Conservation (phyloP, 768 basidiomycete genomes). For the Mycena vitilis region DNA sequence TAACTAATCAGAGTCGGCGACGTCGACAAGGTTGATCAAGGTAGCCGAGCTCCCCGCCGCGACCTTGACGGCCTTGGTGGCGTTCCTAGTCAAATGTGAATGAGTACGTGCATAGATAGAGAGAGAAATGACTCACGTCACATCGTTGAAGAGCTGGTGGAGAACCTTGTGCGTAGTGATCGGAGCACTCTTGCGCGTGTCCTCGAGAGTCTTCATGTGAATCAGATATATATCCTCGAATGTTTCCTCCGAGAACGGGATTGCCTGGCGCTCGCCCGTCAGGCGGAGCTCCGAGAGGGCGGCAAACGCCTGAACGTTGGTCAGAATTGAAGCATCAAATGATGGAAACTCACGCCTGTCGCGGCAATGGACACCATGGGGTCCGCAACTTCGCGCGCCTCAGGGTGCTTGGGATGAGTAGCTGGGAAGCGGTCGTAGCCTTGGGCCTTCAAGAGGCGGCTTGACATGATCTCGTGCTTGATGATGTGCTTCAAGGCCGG, state of each 20-base stretch:
- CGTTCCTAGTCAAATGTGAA: too few species aligned
- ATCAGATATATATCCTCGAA: slow-evolving; percentile 16
- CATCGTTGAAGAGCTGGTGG: slow-evolving; percentile 12
- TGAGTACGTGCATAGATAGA: too few species aligned
- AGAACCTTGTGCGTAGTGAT: slow-evolving; percentile 1
- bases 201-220: slow-evolving; percentile 5
- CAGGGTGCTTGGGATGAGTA: neutral
- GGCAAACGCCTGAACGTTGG: slow-evolving; percentile 13
- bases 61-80: too few species aligned
- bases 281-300: slow-evolving; percentile 8
- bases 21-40: too few species aligned
- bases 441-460: neutral
- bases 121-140: slow-evolving; percentile 11
- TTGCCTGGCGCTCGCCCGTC: slow-evolving; percentile 15
- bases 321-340: too few species aligned
- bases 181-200: neutral
- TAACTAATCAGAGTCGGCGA: too few species aligned
- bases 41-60: too few species aligned
- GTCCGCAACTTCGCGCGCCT: neutral
- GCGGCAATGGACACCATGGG: slow-evolving; percentile 9
- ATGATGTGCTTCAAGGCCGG: neutral
- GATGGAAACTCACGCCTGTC: neutral
- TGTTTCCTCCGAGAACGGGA: slow-evolving; percentile 17
- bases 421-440: slow-evolving; percentile 14
- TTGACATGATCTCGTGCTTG: slow-evolving; percentile 12